A percentile compares a stretch with the other conserved stretches of the same genome.
These are phyloP conservation scores for Pneumocystis oryctolagi DNA, from an alignment of 1,139 yeast genomes.

Conservation along the genomic window DNA sequence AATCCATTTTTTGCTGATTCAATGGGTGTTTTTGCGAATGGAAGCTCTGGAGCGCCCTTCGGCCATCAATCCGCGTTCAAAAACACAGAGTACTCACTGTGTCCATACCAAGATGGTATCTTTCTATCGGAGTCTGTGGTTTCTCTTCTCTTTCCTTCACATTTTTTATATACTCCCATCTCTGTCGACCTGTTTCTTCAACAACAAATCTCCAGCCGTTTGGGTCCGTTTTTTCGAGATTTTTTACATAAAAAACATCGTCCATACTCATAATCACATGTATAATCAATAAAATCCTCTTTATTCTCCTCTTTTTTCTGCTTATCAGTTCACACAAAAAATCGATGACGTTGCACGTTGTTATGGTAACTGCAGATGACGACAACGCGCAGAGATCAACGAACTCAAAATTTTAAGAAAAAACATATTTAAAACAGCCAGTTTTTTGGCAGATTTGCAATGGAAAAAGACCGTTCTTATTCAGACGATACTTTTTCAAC, in stretches of 20 bases:
- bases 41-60: slow-evolving; percentile 13
- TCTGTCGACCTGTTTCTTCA: slow-evolving; percentile 49
- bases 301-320: neutral
- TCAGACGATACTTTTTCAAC: neutral
- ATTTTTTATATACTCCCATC: slow-evolving; percentile 55
- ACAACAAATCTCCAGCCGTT: slow-evolving; percentile 54
- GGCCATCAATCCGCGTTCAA: slow-evolving; percentile 1
- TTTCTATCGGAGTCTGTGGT: slow-evolving; percentile 33
- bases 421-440: neutral
- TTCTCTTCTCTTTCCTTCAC: slow-evolving; percentile 23
- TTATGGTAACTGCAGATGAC: neutral
- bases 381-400: neutral
- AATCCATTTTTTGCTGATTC: slow-evolving; percentile 68
- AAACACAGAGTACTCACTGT: slow-evolving; percentile 18
- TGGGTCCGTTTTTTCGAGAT: slow-evolving; percentile 50
- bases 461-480: neutral
- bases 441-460: neutral
- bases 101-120: slow-evolving; percentile 15
- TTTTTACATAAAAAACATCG: neutral
- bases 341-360: neutral
- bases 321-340: neutral
- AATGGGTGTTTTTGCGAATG: slow-evolving; percentile 29
- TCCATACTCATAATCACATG: neutral
- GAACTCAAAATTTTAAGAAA: neutral
- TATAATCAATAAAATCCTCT: neutral